phyloP scores from a whole-genome alignment of 257 asterid genomes.

The Thymus mandschuricus region DNA sequence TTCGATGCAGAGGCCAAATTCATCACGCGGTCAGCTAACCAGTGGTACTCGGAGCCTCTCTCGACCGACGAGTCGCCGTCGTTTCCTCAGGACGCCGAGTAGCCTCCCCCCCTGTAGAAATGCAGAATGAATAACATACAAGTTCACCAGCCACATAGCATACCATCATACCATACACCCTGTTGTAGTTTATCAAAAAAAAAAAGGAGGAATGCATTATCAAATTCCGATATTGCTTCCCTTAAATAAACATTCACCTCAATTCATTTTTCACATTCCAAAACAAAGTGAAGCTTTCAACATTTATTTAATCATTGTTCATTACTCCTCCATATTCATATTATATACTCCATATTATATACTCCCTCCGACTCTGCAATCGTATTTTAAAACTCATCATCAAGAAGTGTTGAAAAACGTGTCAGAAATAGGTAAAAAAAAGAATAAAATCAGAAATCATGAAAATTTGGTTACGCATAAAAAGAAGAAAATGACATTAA shows the following conservation, averaged over 20 bases:
- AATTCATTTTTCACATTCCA: not conserved
- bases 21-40: conserved; percentile 56
- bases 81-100: conserved; percentile 29
- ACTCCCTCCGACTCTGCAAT: no score
- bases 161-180: not conserved
- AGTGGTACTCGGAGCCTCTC: conserved; percentile 63
- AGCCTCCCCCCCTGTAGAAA: not conserved
- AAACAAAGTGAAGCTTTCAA: no score
- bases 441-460: not conserved
- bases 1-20: conserved; percentile 66
- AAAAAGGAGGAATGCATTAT: not conserved
- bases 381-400: no score
- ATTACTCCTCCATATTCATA: not conserved
- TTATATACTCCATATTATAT: no score
- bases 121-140: not conserved
- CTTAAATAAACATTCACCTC: not conserved
- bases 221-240: not conserved
- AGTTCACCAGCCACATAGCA: not conserved
- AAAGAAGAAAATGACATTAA: conserved; percentile 5
- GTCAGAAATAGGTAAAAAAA: not conserved
- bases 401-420: no score
- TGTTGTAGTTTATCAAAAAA: not conserved
- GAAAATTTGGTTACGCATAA: not conserved
- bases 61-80: conserved; percentile 22
- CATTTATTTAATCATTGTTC: not conserved